These are phyloP conservation scores for Aspergillus niger DNA, from an alignment of 2,329 filamentous ascomycete species.

Conservation along the genomic window DNA sequence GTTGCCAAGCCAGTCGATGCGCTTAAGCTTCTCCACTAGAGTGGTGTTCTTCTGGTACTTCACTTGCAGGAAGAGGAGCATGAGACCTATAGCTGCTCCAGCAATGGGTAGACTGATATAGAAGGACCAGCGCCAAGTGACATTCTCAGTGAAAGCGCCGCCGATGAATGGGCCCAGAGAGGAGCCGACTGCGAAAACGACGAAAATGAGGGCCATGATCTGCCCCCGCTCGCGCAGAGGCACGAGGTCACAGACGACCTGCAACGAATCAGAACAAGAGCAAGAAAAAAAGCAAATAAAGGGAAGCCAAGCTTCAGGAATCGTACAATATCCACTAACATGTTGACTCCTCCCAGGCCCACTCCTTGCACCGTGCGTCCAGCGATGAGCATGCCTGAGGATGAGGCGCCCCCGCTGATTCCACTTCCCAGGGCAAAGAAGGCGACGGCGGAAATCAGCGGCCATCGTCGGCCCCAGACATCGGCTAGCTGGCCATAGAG, in stretches of 20 bases:
- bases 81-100: conserved; percentile 23
- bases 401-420: conserved; percentile 53
- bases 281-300: no score
- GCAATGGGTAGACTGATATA: conserved; percentile 33
- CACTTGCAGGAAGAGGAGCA: conserved; percentile 29
- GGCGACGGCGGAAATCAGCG: conserved; percentile 43
- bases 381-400: conserved; percentile 52
- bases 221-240: conserved; percentile 39
- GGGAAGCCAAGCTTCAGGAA: no score
- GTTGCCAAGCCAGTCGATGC: conserved; percentile 32
- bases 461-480: conserved; percentile 53
- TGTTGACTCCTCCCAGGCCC: conserved; percentile 49
- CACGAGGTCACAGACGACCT: conserved; percentile 50
- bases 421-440: conserved; percentile 57
- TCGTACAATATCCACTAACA: conserved; percentile 42
- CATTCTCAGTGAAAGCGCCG: conserved; percentile 23
- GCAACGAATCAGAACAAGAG: no score
- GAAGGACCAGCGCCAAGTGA: conserved; percentile 35
- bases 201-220: conserved; percentile 26
- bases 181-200: conserved; percentile 40
- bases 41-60: conserved; percentile 1
- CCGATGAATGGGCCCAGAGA: conserved; percentile 49
- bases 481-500: conserved; percentile 54
- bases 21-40: conserved; percentile 8
- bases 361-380: conserved; percentile 60